Percentiles rank a stretch among this genome's conserved stretches.
Conservation (phyloP, 257 asterid genomes). For the Solanum rostratum region DNA sequence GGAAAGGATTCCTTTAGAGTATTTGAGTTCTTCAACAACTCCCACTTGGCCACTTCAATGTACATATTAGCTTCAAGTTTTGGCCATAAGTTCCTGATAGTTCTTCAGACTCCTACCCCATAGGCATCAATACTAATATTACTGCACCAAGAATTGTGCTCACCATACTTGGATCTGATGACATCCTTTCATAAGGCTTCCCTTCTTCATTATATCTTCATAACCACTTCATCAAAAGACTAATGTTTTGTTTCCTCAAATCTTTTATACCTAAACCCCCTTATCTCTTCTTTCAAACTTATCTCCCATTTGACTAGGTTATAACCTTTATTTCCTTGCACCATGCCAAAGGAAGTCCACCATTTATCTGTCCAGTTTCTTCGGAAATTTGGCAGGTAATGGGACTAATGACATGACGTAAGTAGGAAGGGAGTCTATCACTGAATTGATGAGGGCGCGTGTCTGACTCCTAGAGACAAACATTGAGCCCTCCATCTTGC, state of each 20-base stretch:
- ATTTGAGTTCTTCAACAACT: not conserved
- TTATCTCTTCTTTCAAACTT: not conserved
- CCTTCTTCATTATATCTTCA: not conserved
- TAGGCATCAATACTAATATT: not conserved
- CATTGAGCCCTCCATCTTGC: not conserved
- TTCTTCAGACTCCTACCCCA: not conserved
- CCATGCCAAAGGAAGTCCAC: not conserved
- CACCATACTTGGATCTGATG: not conserved
- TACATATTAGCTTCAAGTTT: not conserved
- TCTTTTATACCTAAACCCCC: not conserved
- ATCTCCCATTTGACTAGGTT: not conserved
- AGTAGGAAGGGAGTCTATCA: not conserved
- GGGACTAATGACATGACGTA: not conserved
- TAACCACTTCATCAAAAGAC: not conserved
- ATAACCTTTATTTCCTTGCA: not conserved
- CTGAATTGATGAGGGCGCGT: not conserved
- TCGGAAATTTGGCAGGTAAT: not conserved
- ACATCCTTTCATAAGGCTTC: not conserved
- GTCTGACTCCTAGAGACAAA: not conserved
- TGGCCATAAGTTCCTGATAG: not conserved
- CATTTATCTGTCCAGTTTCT: not conserved
- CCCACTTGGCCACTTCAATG: not conserved
- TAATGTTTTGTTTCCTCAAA: not conserved
- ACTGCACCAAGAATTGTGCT: not conserved
- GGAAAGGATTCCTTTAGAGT: too few relatives aligned